Conservation (phyloP, 1,139 yeast species). For the Protomyces lactucae-debilis region DNA sequence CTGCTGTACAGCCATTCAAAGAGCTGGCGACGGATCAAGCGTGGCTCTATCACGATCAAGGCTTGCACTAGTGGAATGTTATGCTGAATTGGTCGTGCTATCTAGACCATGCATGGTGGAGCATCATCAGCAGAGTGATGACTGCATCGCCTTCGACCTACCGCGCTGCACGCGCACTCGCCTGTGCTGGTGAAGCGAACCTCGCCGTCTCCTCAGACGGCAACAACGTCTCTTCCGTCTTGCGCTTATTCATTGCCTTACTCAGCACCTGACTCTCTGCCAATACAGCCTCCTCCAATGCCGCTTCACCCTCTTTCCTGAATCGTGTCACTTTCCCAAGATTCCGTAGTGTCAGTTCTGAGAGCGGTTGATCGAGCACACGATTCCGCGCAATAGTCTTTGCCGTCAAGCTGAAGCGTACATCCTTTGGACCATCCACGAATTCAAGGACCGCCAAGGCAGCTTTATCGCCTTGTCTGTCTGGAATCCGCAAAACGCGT, state of each 20-base stretch:
- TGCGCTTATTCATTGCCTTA: neutral
- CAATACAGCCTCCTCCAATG: constrained; percentile 3
- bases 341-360: constrained; percentile 39
- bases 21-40: too few species aligned
- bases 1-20: too few species aligned
- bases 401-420: constrained; percentile 72
- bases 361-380: constrained; percentile 46
- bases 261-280: constrained; percentile 7
- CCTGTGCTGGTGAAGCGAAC: neutral
- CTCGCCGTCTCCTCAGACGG: neutral
- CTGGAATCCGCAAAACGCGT: constrained; percentile 75
- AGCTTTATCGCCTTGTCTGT: constrained; percentile 84
- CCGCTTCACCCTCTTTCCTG: constrained; percentile 10
- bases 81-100: neutral
- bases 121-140: too few species aligned
- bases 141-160: neutral
- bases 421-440: constrained; percentile 72
- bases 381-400: constrained; percentile 75
- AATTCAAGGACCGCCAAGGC: constrained; percentile 85
- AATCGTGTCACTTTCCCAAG: constrained; percentile 53
- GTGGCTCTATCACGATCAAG: neutral
- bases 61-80: neutral
- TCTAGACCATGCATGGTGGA: neutral
- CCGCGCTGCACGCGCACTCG: neutral
- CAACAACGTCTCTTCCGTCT: neutral